Conservation (phyloP, 805 yeast genomes). For the Saturnispora galanensis region DNA sequence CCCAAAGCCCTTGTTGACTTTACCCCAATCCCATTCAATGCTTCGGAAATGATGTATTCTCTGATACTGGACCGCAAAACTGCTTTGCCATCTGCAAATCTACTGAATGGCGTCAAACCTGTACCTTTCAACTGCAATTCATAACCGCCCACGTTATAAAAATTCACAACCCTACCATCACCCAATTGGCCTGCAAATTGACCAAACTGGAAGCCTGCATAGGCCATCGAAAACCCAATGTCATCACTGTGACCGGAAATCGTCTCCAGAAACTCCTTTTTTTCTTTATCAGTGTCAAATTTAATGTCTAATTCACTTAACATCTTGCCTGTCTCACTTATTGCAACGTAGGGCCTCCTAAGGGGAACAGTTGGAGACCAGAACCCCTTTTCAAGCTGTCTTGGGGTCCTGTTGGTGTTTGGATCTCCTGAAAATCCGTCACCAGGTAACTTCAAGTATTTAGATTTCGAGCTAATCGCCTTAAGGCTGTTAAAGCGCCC, state of each 20-base stretch:
- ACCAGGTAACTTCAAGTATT: slow-evolving; percentile 10
- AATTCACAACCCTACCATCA: slow-evolving; percentile 82
- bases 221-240: slow-evolving; percentile 62
- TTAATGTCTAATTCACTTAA: slow-evolving; percentile 53
- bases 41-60: slow-evolving; percentile 80
- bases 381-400: slow-evolving; percentile 49
- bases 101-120: slow-evolving; percentile 82
- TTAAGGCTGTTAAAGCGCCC: not conserved
- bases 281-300: slow-evolving; percentile 22
- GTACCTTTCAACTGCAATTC: slow-evolving; percentile 86
- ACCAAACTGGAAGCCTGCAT: slow-evolving; percentile 96
- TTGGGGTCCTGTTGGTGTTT: slow-evolving; percentile 21
- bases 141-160: slow-evolving; percentile 55
- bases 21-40: slow-evolving; percentile 67
- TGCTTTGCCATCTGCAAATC: slow-evolving; percentile 97
- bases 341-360: slow-evolving; percentile 39
- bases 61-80: slow-evolving; percentile 80
- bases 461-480: not conserved
- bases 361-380: slow-evolving; percentile 72
- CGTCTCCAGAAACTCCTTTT: slow-evolving; percentile 34
- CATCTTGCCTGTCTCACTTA: slow-evolving; percentile 53
- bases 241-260: slow-evolving; percentile 51
- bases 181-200: slow-evolving; percentile 95
- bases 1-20: slow-evolving; percentile 83
- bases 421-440: slow-evolving; percentile 11